Evolutionary conservation across 176 grass and related monocot species (phyloP).

Genomic region (Carex cristatella): DNA sequence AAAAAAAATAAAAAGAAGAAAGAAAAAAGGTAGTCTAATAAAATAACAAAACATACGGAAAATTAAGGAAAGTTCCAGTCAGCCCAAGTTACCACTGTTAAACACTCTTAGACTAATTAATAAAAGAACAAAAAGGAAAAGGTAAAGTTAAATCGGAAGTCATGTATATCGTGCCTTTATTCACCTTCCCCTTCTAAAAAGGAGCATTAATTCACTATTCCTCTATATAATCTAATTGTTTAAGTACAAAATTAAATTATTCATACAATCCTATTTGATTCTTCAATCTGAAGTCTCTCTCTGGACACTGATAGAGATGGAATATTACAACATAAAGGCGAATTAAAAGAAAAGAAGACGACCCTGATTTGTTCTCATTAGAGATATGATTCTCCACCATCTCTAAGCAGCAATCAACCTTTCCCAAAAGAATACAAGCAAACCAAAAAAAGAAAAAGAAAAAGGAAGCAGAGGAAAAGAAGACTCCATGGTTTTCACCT

Average conservation of each 20-base stretch:
- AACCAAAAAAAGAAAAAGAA: conserved; percentile 12
- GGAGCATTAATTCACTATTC: background rate
- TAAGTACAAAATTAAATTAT: background rate
- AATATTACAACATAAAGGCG: conserved; percentile 15
- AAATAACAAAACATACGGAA: background rate
- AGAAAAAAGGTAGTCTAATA: background rate
- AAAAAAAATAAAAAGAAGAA: background rate
- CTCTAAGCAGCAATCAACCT: conserved; percentile 45
- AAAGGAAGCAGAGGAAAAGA: conserved; percentile 7
- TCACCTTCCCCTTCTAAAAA: background rate
- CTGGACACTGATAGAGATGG: background rate
- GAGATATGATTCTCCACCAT: conserved; percentile 44
- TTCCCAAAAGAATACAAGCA: conserved; percentile 5
- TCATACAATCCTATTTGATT: background rate
- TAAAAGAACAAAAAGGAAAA: background rate
- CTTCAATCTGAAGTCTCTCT: conserved; percentile 3
- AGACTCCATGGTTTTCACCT: conserved; percentile 68
- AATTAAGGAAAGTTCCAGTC: background rate
- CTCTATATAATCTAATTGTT: background rate
- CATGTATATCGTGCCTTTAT: background rate
- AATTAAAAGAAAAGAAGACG: background rate
- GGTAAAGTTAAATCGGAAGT: background rate
- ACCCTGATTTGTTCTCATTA: background rate
- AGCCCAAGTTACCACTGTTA: background rate
- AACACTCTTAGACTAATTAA: background rate